These are phyloP conservation scores for Colletotrichum sp. DNA, from an alignment of 2,329 filamentous ascomycete genomes.

Conservation along the genomic window DNA sequence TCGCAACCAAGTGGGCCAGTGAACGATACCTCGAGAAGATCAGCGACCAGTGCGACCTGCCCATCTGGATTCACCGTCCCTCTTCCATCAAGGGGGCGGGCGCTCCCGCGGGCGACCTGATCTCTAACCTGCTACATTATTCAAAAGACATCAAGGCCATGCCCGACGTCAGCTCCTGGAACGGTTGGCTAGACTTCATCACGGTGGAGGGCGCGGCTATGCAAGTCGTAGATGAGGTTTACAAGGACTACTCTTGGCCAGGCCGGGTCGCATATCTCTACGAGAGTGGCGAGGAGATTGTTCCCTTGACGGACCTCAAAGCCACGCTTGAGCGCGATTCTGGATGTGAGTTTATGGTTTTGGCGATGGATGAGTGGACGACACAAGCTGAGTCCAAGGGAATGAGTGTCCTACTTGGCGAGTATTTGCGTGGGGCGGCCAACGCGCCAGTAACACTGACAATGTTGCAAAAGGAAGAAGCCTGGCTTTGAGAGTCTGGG, in stretches of 20 bases:
- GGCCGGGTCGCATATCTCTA: neutral
- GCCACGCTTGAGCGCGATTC: neutral
- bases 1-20: constrained; percentile 35
- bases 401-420: neutral
- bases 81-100: constrained; percentile 10
- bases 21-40: constrained; percentile 34
- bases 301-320: neutral
- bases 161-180: neutral
- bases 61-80: constrained; percentile 22
- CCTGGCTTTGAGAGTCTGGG: neutral
- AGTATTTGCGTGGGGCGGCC: neutral
- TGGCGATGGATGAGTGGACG: neutral
- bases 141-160: neutral
- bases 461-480: neutral
- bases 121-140: neutral
- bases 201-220: neutral
- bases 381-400: neutral
- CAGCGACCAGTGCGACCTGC: neutral
- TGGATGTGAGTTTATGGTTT: neutral
- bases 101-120: neutral
- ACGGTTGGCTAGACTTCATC: neutral
- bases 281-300: neutral
- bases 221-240: neutral
- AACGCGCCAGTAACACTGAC: neutral
- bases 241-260: neutral